Evolutionary conservation across 2,329 filamentous ascomycete species (phyloP).

Genomic region (Meredithiella fracta): DNA sequence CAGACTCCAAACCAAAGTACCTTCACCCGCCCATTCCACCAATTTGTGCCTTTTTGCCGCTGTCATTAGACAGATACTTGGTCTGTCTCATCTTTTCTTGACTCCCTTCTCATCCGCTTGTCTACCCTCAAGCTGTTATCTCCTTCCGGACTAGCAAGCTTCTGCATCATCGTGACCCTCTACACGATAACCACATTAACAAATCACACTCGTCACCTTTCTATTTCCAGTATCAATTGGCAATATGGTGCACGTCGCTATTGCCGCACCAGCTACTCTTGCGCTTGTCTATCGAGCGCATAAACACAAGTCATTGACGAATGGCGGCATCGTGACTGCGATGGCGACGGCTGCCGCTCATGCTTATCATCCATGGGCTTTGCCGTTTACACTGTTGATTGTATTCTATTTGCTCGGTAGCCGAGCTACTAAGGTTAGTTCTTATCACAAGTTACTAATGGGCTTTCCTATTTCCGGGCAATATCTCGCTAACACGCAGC

Average conservation of each 20-base stretch:
- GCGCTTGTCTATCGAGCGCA: constrained; percentile 51
- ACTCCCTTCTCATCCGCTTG: too few species aligned
- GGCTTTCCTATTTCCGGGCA: too few species aligned
- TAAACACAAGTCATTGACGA: constrained; percentile 62
- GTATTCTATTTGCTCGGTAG: constrained; percentile 82
- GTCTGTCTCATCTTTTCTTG: too few species aligned
- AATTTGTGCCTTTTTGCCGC: too few species aligned
- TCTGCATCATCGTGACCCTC: too few species aligned
- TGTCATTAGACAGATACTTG: too few species aligned
- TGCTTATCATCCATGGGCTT: constrained; percentile 79
- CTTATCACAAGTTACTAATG: constrained; percentile 26
- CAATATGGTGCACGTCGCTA: constrained; percentile 36
- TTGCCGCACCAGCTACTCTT: constrained; percentile 41
- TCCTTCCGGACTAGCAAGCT: too few species aligned
- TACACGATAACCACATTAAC: too few species aligned
- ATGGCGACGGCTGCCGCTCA: constrained; percentile 60
- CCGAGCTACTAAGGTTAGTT: constrained; percentile 49
- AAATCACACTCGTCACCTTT: too few species aligned
- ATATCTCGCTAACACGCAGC: constrained; percentile 3
- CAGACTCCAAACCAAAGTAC: too few species aligned
- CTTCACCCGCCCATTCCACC: too few species aligned
- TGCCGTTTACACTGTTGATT: constrained; percentile 71
- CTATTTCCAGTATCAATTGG: background rate
- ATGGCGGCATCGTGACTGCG: constrained; percentile 55
- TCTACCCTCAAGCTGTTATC: too few species aligned